A percentile compares a stretch with the other conserved stretches of the same genome.
Evolutionary conservation across 768 basidiomycete species (phyloP).

Genomic region (Leccinellum rugosiceps): DNA sequence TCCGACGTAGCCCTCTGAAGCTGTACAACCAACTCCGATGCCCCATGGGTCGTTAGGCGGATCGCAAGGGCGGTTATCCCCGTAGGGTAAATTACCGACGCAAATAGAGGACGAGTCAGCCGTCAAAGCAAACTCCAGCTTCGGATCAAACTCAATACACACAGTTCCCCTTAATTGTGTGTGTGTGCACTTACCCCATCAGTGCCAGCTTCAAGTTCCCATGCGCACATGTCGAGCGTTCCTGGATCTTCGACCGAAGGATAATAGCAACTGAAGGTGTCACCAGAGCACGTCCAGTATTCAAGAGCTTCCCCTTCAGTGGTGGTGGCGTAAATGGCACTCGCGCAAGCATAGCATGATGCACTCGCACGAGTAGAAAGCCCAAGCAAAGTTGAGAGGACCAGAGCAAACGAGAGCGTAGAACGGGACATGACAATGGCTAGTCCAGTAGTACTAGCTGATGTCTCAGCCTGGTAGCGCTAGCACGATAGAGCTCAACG

Average conservation of each 20-base stretch:
- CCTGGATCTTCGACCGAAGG: constrained; percentile 9
- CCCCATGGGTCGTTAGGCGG: too few relatives aligned
- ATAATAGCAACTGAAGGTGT: constrained; percentile 9
- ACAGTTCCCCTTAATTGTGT: background rate
- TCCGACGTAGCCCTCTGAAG: too few relatives aligned
- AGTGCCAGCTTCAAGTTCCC: background rate
- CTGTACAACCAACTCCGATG: too few relatives aligned
- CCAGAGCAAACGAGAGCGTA: too few relatives aligned
- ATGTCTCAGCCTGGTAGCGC: too few relatives aligned
- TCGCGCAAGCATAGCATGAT: constrained; percentile 1
- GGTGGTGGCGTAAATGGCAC: constrained; percentile 1
- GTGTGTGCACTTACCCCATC: too few relatives aligned
- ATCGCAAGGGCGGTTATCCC: too few relatives aligned
- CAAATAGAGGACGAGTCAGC: too few relatives aligned
- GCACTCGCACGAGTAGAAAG: background rate
- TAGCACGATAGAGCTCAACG: background rate
- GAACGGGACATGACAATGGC: background rate
- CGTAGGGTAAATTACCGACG: too few relatives aligned
- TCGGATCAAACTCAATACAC: background rate
- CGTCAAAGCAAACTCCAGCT: background rate
- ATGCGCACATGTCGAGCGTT: constrained; percentile 7
- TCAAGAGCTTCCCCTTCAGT: constrained; percentile 4
- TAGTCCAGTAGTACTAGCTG: too few relatives aligned
- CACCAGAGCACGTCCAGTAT: too few relatives aligned
- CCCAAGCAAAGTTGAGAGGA: constrained; percentile 1